Base-by-base conservation (phyloP, 1,284 basidiomycete species). In the Agroathelia rolfsii region DNA sequence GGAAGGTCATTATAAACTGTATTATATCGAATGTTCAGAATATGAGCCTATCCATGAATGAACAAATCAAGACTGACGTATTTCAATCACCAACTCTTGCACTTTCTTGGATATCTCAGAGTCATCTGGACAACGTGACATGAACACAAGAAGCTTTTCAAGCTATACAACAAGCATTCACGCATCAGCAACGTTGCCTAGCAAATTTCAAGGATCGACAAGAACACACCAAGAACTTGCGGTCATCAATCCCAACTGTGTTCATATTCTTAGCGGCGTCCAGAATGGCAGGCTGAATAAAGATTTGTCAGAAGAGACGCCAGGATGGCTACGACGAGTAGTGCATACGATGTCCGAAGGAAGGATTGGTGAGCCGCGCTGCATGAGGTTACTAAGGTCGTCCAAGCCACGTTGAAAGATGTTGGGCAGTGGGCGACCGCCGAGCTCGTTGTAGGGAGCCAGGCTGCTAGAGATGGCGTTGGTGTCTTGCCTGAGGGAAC, bases 161-260 rank as follows among this genome's bases (percentile, higher is more conserved):
- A 77, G 62, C 72, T 76, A 37, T 13, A 27, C 18, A 2, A 2
- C n/a, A 11, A n/a, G n/a, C n/a, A n/a, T n/a, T n/a, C n/a, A n/a
- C n/a, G n/a, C n/a, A n/a, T n/a, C n/a, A n/a, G n/a, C n/a, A n/a
- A n/a, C n/a, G n/a, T n/a, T n/a, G n/a, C n/a, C n/a, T n/a, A n/a
- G n/a, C n/a, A n/a, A n/a, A n/a, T 24, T 4, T 28, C 11, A 27
- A 4, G 13, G 23, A 27, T 13, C 18, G 24, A 19, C 11, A 24
- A 7, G 14, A n/a, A 52, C 64, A 47, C 48, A 59, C 75, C 48
- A 78, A 47, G 42, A 76, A 50, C 25, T 66, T 51, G 38, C 76
- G 65, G 45, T 80, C 77, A 42, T 80, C 60, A 18, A 79, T 52
- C 15, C 65, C 70, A 1, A 50, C 45, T 2, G 56, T 57, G 25